Evolutionary conservation across 2,329 filamentous ascomycete species (phyloP).

Genomic region (Orbilia blumenaviensis): DNA sequence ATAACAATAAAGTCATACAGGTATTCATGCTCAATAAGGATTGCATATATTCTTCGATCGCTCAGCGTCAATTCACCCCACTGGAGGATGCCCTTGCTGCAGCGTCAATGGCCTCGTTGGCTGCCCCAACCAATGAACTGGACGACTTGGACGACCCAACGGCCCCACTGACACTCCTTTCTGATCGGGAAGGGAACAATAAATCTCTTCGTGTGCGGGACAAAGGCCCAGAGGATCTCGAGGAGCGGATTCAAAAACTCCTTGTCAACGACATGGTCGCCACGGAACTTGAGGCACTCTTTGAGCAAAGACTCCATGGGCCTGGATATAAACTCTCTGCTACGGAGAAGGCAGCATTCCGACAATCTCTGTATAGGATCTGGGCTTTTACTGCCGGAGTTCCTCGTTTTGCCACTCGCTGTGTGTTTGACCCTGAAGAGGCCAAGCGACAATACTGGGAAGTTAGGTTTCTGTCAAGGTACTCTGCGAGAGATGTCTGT

Average conservation of each 20-base stretch:
- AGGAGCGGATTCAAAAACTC: slow-evolving; percentile 48
- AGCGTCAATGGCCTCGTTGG: slow-evolving; percentile 44
- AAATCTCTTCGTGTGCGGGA: slow-evolving; percentile 48
- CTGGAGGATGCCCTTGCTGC: slow-evolving; percentile 48
- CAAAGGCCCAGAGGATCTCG: slow-evolving; percentile 35
- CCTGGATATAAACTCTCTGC: slow-evolving; percentile 38
- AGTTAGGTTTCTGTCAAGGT: slow-evolving; percentile 45
- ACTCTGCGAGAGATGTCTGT: slow-evolving; percentile 46
- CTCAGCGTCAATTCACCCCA: slow-evolving; percentile 46
- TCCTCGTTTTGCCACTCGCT: slow-evolving; percentile 42
- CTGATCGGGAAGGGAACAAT: slow-evolving; percentile 50
- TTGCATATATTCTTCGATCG: slow-evolving; percentile 42
- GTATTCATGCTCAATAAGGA: slow-evolving; percentile 52
- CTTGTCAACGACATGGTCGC: slow-evolving; percentile 40
- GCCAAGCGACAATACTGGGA: slow-evolving; percentile 52
- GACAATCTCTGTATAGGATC: slow-evolving; percentile 45
- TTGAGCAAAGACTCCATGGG: slow-evolving; percentile 35
- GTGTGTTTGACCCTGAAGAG: slow-evolving; percentile 51
- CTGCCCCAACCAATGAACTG: slow-evolving; percentile 30
- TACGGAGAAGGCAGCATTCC: slow-evolving; percentile 20
- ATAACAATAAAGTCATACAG: slow-evolving; percentile 40
- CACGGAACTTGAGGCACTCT: slow-evolving; percentile 37
- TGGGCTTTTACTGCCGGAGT: slow-evolving; percentile 51
- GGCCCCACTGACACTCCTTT: slow-evolving; percentile 41
- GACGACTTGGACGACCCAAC: slow-evolving; percentile 50